These are phyloP conservation scores for Rhizopus delemar DNA, from an alignment of 371 early-diverging fungal genomes.

Conservation along the genomic window DNA sequence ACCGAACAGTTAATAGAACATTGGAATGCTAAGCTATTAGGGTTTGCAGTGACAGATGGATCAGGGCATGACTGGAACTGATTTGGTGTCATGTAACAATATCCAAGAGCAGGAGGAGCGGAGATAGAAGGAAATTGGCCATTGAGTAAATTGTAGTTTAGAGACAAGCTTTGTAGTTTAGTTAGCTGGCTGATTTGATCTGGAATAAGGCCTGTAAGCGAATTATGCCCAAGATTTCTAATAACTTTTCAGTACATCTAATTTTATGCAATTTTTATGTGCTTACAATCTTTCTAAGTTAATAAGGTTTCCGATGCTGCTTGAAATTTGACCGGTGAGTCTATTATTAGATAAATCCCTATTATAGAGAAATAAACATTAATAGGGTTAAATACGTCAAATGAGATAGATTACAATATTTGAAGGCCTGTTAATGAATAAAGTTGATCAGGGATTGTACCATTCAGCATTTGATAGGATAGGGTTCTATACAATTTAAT, in stretches of 20 bases:
- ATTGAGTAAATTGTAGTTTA: constrained; percentile 55
- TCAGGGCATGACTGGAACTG: constrained; percentile 56
- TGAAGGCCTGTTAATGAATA: constrained; percentile 32
- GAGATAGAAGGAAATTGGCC: constrained; percentile 50
- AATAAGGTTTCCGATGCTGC: constrained; percentile 42
- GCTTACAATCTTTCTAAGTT: constrained; percentile 47
- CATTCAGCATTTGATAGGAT: constrained; percentile 43
- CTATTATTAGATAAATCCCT: constrained; percentile 58
- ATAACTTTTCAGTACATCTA: neutral
- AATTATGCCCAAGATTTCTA: constrained; percentile 54
- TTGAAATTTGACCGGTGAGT: constrained; percentile 48
- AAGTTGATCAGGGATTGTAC: constrained; percentile 40
- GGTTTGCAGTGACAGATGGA: constrained; percentile 35
- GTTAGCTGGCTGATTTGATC: constrained; percentile 42
- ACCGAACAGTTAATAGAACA: constrained; percentile 51
- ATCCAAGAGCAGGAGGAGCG: constrained; percentile 47
- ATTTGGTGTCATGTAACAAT: constrained; percentile 55
- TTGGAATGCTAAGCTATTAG: constrained; percentile 53
- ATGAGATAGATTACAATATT: constrained; percentile 27
- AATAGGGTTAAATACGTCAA: neutral
- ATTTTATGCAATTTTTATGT: neutral
- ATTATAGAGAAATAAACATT: neutral
- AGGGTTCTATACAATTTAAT: constrained; percentile 19
- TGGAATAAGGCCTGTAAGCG: constrained; percentile 46
- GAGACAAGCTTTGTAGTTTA: constrained; percentile 40